Base-by-base conservation (phyloP, 2,329 filamentous ascomycete species). In the Arthrobotrys iridis region DNA sequence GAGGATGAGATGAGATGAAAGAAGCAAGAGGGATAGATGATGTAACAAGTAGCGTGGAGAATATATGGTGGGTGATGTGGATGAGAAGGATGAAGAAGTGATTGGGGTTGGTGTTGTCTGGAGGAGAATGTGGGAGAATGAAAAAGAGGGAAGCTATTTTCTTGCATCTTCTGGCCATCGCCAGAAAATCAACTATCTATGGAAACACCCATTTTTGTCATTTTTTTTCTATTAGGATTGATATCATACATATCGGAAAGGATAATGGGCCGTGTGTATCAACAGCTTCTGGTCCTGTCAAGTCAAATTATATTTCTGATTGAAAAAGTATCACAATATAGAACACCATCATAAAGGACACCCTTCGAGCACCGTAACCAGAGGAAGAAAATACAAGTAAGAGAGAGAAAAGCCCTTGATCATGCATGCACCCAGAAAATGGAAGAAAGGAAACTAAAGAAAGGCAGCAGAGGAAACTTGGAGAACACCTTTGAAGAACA, bases 341-440 rank as follows among this genome's bases (percentile, higher is more conserved):
- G 11, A 67, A 62, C 40, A 45, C 40, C 58, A 4, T 37, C 26
- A 18, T 37, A 43, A 37, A 37, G 37, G 40, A 67, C 24, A n/a
- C 33, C 50, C 3, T 55, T 35, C 50, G 18, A 41, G 46, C 45
- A 62, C 45, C 45, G 35, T 40, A 41, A 30, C 26, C 43, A 10
- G 22, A 50, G 6, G 15, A 57, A 62, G 15, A 35, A n/a, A 15
- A n/a, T n/a, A 57, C 18, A 52, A 46, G 26, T 48, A 55, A 40
- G 5, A 22, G 22, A 18, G 28, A 4, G 20, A 48, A 28, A 30
- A 64, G 24, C 8, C 37, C 66, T 20, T 43, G 15, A 48, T 57
- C 58, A 71, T 63, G 66, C 58, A 71, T 71, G 58, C 66, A 64
- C 35, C 66, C 57, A 30, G 2, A 37, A 15, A 35, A 20, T 26